Percentiles rank a stretch among this genome's conserved stretches.
Evolutionary conservation across 2,329 filamentous ascomycete species (phyloP).

Genomic region (Pseudogymnoascus sp.): DNA sequence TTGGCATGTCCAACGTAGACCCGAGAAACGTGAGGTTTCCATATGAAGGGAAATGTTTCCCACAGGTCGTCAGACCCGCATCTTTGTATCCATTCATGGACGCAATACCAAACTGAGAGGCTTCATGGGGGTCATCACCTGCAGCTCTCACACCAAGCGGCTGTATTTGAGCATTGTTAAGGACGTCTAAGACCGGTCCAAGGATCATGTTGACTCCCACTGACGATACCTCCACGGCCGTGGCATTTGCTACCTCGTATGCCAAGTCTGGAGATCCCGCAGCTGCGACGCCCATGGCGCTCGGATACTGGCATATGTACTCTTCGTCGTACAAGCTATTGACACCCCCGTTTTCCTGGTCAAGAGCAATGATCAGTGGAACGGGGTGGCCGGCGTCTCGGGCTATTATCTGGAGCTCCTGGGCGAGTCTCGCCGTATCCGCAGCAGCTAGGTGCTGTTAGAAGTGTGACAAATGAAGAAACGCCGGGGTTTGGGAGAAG

Average conservation of each 20-base stretch:
- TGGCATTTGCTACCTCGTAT: conserved; percentile 85
- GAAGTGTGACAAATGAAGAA: neutral
- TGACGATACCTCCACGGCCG: conserved; percentile 81
- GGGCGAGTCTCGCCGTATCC: conserved; percentile 77
- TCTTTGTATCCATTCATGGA: conserved; percentile 90
- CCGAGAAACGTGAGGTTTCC: conserved; percentile 90
- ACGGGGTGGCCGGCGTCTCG: conserved; percentile 83
- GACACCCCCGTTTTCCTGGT: conserved; percentile 96
- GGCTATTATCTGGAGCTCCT: conserved; percentile 87
- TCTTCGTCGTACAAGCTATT: conserved; percentile 95
- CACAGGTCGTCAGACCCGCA: conserved; percentile 78
- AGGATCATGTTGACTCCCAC: conserved; percentile 95
- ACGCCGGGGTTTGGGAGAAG: neutral
- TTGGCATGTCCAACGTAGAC: conserved; percentile 83
- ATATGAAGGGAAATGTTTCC: conserved; percentile 95
- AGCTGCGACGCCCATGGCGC: conserved; percentile 93
- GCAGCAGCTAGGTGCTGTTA: conserved; percentile 59
- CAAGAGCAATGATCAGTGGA: conserved; percentile 80
- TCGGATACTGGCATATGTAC: conserved; percentile 92
- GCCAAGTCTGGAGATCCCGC: conserved; percentile 77
- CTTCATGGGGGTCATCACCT: conserved; percentile 90
- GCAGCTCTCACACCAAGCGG: conserved; percentile 82
- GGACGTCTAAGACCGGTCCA: conserved; percentile 83
- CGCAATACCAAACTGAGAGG: conserved; percentile 83
- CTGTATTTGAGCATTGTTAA: conserved; percentile 87